Base-by-base conservation (phyloP, 768 basidiomycete species). In the Boletus vermiculosoides region DNA sequence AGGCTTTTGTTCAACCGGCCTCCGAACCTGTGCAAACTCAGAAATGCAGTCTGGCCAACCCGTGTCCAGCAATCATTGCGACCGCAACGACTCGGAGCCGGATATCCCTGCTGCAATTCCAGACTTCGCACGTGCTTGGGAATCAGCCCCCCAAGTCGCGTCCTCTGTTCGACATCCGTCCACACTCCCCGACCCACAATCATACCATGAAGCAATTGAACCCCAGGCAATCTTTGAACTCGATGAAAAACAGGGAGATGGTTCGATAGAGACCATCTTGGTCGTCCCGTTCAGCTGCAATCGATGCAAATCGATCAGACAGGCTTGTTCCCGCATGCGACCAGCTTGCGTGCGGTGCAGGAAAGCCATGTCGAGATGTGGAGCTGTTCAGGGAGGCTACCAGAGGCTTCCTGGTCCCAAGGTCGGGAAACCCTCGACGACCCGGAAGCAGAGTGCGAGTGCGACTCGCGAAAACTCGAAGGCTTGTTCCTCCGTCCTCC, bases 321-420 rank as follows among this genome's bases (percentile, higher is more conserved):
- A 66, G 13, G 46, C 62, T 10, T 73, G 70, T 33, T 71, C 70
- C 4, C 71, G 70, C 45, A n/a, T 34, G 3, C 42, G n/a, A 36
- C 70, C 71, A 4, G 42, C 52, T 37, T 71, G 70, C 45, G 37
- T 11, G 25, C 71, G 69, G 30, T 73, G 70, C 50, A 40, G n/a
- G 28, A 60, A 40, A 25, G 25, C 37, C 13, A 57, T 28, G 5
- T 2, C 1, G 7, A 7, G 1, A 11, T 73, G 71, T 39, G 0
- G 0, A n/a, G 30, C 16, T 4, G 0, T 15, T 3, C 39, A 36
- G 30, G 33, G 12, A 36, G 62, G 62, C 30, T 71, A 67, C 25
- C 61, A 70, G 34, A 59, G 18, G 33, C 62, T 71, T 22, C 71
- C 70, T 39, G n/a, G 52, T 39, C 70, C 70, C 22, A 71, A 66